Evolutionary conservation across 1,284 basidiomycete genomes (phyloP), one percentile per base, ranked within the genome.

Genomic region (Golubevia sp.): DNA sequence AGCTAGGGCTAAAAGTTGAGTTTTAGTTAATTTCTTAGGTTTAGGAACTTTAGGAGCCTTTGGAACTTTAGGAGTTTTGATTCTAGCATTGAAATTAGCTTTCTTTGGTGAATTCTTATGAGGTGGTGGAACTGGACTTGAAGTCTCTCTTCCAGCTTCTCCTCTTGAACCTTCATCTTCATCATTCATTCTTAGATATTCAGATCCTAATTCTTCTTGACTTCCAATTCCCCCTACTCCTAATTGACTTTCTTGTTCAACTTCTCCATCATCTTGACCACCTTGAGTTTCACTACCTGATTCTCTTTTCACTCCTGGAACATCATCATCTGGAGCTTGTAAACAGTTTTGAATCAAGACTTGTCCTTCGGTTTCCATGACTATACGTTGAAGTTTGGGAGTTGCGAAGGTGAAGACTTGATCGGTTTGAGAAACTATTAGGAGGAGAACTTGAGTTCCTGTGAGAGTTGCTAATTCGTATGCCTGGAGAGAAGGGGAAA

Each of bases 401-500:
- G 79, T 82, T 3, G 79, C 79, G 38, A 81, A 82, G 6, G 79
- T 81, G 57, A 79, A 82, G 2, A 82, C 79, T 3, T 79, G 66
- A 1, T 79, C 79, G 0, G 79, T 79, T 61, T 80, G 76, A 6
- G 77, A 79, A 0, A 82, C 79, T 7, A 82, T 74, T n/a, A 82
- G 64, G 38, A 82, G 59, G 24, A 82, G 57, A 56, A 82, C 77
- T 54, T 82, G 79, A 3, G 79, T 79, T 2, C 79, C 79, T 0
- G 79, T 82, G 1, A 82, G 57, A 0, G 79, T 81, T 0, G 79
- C 78, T 6, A 82, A 63, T 62, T 82, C 79, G 62, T 78, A 82
- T 0, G 79, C 79, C 70, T 67, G 60, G 11, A 23, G 23, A 52
- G 21, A 11, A 11, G 3, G 3, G 50, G 21, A 23, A 26, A 23